Base-by-base conservation (phyloP, 768 basidiomycete species). In the Termitomyces sp. region DNA sequence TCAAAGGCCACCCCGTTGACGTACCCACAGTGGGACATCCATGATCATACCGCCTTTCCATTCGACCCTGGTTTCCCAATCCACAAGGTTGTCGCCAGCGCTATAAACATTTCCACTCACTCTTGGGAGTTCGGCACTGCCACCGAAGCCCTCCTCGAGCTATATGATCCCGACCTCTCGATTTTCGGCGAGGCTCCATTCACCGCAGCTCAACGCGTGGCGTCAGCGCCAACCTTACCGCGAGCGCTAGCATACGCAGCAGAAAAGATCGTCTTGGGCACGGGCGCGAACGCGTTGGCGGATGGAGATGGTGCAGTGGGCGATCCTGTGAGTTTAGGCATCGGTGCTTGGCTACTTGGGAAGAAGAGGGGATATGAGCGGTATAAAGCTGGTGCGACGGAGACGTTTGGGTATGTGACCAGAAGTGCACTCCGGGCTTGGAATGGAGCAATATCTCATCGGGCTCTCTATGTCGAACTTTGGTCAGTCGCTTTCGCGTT, bases 401-500 rank as follows among this genome's bases (percentile, higher is more conserved):
- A 18, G 36, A 38, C 7, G 11, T 23, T 42, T 12, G 12, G 3
- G 18, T 27, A 22, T 25, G 9, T 22, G 22, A 38, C 16, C 7
- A 22, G 41, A 18, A 32, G 39, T 9, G 16, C 35, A 18, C 82
- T 80, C 0, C 69, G 75, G 16, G 67, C 61, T 46, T 53, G 48
- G n/a, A 71, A 73, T 45, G 69, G 69, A 2, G 85, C 85, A 0
- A 84, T 87, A 48, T 83, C 81, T 7, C 84, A 86, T 47, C 69
- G 82, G 1, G 29, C 29, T n/a, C 39, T 31, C 2, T 27, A 43
- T 16, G 32, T 43, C 1, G 41, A 52, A 13, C 33, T 52, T 12
- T 52, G 52, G 52, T 52, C n/a, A n/a, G 39, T n/a, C 3, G 15
- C 29, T 29, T 29, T 29, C 9, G 29, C 18, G 11, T 40, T 40